Percentiles rank a stretch among this genome's conserved stretches.
Conservation (phyloP, 2,329 filamentous ascomycete species). For the Colletotrichum graminicola region DNA sequence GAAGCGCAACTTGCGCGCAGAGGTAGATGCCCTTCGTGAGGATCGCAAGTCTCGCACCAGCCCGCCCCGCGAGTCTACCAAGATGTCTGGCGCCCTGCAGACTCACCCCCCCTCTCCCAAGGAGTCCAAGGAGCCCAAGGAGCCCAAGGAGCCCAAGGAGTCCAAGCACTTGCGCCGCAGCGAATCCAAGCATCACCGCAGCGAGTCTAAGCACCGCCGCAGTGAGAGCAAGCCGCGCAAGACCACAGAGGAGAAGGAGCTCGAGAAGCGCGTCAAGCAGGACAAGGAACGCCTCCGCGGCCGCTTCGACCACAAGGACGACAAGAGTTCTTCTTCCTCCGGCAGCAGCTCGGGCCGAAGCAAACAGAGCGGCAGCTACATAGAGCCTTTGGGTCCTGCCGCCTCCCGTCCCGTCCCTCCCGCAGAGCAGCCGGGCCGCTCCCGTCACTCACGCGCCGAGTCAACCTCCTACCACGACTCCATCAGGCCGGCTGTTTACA, state of each 20-base stretch:
- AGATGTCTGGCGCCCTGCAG: constrained; percentile 46
- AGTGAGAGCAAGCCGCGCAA: constrained; percentile 48
- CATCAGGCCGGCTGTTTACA: constrained; percentile 20
- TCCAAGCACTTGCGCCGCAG: constrained; percentile 45
- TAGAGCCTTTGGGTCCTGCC: constrained; percentile 38
- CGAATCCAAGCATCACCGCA: constrained; percentile 41
- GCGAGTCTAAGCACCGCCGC: constrained; percentile 46
- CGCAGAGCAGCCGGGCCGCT: constrained; percentile 10
- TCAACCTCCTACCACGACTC: constrained; percentile 25
- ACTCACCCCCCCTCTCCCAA: constrained; percentile 44
- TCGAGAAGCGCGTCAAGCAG: constrained; percentile 46
- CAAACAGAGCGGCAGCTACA: constrained; percentile 49
- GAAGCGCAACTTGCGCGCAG: constrained; percentile 48
- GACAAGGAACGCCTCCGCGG: constrained; percentile 54
- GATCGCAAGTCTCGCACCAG: constrained; percentile 33
- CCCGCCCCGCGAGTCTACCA: constrained; percentile 42
- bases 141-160: constrained; percentile 25
- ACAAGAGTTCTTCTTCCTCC: constrained; percentile 46
- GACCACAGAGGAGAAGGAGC: constrained; percentile 42
- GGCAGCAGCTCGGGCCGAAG: constrained; percentile 38
- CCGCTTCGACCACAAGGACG: constrained; percentile 51
- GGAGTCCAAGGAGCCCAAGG: constrained; percentile 25
- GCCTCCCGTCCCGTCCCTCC: constrained; percentile 17
- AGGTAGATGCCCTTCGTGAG: constrained; percentile 43
- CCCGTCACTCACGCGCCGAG: constrained; percentile 17